phyloP scores from a whole-genome alignment of 441 rosid genomes.

The Populus tomentosa region DNA sequence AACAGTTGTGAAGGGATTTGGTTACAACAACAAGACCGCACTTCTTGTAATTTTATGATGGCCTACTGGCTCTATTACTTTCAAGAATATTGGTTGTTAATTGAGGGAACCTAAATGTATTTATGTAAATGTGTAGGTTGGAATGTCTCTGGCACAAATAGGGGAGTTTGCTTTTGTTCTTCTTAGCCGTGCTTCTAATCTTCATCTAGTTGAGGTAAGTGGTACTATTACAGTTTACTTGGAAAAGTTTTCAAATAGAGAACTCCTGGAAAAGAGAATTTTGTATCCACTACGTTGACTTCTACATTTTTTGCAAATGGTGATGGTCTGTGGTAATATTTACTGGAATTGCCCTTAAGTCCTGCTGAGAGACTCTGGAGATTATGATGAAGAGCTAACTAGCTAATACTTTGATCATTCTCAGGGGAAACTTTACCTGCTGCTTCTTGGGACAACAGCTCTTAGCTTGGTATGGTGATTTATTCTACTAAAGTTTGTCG shows the following conservation, averaged over 20 bases:
- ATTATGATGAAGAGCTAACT: conserved; percentile 5
- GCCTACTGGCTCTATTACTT: neutral
- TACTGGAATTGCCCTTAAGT: neutral
- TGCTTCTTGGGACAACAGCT: conserved; percentile 95
- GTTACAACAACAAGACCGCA: conserved; percentile 86
- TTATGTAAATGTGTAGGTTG: conserved; percentile 54
- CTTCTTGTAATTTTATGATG: conserved; percentile 51
- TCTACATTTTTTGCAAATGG: neutral
- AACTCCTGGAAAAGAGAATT: neutral
- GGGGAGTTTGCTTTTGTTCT: conserved; percentile 98
- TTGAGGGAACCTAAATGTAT: conserved; percentile 4
- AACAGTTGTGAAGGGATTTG: conserved; percentile 77
- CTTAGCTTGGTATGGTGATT: conserved; percentile 66
- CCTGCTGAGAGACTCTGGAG: neutral
- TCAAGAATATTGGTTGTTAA: neutral
- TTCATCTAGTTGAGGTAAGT: conserved; percentile 76
- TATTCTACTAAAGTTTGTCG: neutral
- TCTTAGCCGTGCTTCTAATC: conserved; percentile 95
- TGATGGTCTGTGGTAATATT: neutral
- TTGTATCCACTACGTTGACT: neutral
- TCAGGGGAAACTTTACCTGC: conserved; percentile 85
- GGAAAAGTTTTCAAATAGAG: neutral
- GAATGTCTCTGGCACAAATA: conserved; percentile 94
- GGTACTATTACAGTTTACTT: neutral
- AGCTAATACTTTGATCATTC: conserved; percentile 16